phyloP scores from a whole-genome alignment of 2,329 filamentous ascomycete genomes.

The Aspergillus alliaceus region DNA sequence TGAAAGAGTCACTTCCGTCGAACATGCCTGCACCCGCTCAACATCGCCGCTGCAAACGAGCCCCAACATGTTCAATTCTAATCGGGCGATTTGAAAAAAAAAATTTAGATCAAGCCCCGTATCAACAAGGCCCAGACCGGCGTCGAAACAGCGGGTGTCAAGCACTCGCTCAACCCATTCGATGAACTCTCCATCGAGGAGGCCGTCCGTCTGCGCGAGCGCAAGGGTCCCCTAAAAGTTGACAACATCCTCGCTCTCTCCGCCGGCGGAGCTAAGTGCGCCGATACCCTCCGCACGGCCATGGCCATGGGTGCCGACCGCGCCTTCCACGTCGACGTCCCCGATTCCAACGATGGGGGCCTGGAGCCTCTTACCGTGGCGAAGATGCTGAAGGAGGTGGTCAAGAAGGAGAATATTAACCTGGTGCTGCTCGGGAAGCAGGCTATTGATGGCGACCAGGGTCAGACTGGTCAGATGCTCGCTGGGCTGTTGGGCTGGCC shows the following conservation, averaged over 20 bases:
- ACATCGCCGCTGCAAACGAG: too few species aligned
- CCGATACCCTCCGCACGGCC: conserved; percentile 87
- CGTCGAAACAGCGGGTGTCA: conserved; percentile 88
- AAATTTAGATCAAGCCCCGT: conserved; percentile 64
- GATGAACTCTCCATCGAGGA: conserved; percentile 98
- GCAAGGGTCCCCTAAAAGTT: conserved; percentile 72
- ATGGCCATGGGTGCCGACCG: conserved; percentile 99
- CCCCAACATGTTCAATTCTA: too few species aligned
- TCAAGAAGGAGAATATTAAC: conserved; percentile 82
- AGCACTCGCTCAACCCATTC: conserved; percentile 98
- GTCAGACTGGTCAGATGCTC: conserved; percentile 97
- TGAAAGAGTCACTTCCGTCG: conserved; percentile 9
- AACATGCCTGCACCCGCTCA: too few species aligned
- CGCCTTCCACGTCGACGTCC: conserved; percentile 79
- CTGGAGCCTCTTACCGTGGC: conserved; percentile 90
- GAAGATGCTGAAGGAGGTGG: conserved; percentile 80
- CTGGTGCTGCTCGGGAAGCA: conserved; percentile 95
- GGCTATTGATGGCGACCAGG: conserved; percentile 94
- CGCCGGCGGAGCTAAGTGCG: conserved; percentile 82
- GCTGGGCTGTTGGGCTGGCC: conserved; percentile 88
- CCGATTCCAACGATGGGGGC: conserved; percentile 64
- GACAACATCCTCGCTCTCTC: conserved; percentile 89
- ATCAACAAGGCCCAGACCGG: conserved; percentile 74
- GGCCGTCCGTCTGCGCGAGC: conserved; percentile 89
- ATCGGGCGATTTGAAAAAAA: background rate